Percentiles rank a stretch among this genome's conserved stretches.
These are phyloP conservation scores for Coelastrella sp. DNA, from an alignment of 139 green algal genomes.

Conservation along the genomic window DNA sequence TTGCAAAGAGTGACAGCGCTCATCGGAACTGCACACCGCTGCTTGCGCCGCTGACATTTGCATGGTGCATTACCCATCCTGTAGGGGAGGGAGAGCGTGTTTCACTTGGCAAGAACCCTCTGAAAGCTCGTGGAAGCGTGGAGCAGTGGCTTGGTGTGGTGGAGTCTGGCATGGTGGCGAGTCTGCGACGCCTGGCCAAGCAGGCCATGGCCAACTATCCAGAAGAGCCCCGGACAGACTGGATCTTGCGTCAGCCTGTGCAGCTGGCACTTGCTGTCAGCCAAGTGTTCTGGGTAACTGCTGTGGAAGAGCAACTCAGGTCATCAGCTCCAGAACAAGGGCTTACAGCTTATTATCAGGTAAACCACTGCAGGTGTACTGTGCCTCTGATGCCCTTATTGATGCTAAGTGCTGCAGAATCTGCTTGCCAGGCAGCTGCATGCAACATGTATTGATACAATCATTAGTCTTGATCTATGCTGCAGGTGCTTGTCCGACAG, in stretches of 20 bases:
- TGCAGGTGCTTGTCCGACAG: conserved; percentile 56
- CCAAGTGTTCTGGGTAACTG: conserved; percentile 83
- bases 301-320: conserved; percentile 69
- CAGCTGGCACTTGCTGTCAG: conserved; percentile 88
- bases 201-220: conserved; percentile 68
- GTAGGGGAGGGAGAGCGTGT: conserved; percentile 82
- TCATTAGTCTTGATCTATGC: too few species aligned
- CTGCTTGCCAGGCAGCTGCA: too few species aligned
- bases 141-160: conserved; percentile 87
- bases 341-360: conserved; percentile 64
- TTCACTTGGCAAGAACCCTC: conserved; percentile 77
- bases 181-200: conserved; percentile 74
- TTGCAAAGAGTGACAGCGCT: too few species aligned
- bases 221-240: conserved; percentile 70
- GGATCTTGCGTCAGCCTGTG: conserved; percentile 84
- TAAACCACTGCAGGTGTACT: too few species aligned
- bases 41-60: too few species aligned
- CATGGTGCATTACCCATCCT: too few species aligned
- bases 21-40: too few species aligned
- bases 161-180: conserved; percentile 78
- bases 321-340: conserved; percentile 28
- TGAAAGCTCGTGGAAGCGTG: conserved; percentile 86
- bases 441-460: too few species aligned
- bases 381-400: too few species aligned
- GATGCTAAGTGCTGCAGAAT: too few species aligned